Evolutionary conservation across 306 rosid genomes (phyloP).

Genomic region (Quercus parvula): DNA sequence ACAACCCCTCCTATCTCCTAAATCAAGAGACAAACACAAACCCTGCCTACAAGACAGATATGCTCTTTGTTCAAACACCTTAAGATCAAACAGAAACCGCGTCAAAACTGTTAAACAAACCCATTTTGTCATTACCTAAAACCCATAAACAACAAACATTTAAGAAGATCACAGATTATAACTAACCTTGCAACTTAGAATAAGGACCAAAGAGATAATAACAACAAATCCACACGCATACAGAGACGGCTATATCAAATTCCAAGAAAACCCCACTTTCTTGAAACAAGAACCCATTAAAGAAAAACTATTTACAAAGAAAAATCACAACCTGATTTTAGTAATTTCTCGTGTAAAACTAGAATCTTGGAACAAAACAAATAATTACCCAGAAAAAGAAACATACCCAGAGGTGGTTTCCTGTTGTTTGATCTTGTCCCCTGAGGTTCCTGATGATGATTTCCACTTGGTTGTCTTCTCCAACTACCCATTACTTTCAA

Average conservation of each 20-base stretch:
- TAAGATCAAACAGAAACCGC: background rate
- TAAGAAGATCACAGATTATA: background rate
- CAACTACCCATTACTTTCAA: conserved; percentile 47
- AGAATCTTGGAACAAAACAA: background rate
- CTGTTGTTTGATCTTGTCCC: conserved; percentile 35
- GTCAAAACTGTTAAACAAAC: background rate
- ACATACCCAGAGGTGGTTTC: conserved; percentile 59
- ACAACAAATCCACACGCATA: background rate
- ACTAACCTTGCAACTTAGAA: background rate
- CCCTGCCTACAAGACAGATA: conserved; percentile 7
- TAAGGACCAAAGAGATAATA: background rate
- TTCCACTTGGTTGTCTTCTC: conserved; percentile 46
- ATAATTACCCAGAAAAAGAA: background rate
- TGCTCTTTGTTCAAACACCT: background rate
- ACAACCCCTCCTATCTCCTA: background rate
- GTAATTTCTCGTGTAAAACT: background rate
- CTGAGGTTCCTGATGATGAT: conserved; percentile 39
- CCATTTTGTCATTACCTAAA: background rate
- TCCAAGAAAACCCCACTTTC: background rate
- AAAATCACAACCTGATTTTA: background rate
- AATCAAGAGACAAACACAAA: conserved; percentile 23
- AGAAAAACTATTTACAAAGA: background rate
- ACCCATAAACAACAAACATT: background rate
- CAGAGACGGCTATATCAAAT: background rate
- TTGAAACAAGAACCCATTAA: conserved; percentile 6